Percentiles rank a stretch among this genome's conserved stretches.
These are phyloP conservation scores for Rhynchosporium graminicola DNA, from an alignment of 2,329 filamentous ascomycete species.

Conservation along the genomic window DNA sequence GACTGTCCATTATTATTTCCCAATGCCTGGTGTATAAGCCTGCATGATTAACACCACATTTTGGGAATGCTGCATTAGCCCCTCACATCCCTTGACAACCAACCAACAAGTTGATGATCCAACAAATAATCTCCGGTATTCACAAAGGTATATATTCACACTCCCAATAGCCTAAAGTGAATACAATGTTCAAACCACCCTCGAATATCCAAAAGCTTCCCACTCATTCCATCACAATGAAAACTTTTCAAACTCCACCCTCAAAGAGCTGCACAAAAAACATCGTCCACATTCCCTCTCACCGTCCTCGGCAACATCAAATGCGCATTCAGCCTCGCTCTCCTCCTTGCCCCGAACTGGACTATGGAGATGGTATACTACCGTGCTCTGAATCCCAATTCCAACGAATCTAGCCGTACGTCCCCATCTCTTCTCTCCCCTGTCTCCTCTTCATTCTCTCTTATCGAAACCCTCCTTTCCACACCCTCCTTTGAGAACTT, in stretches of 20 bases:
- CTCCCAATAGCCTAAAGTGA: too few species aligned
- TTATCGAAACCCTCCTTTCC: not conserved
- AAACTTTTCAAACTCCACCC: not conserved
- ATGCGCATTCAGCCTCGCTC: not conserved
- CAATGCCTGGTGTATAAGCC: too few species aligned
- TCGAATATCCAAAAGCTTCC: not conserved
- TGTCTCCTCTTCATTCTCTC: not conserved
- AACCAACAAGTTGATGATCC: too few species aligned
- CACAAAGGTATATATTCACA: too few species aligned
- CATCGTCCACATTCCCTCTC: slow-evolving; percentile 7
- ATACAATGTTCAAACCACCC: not conserved
- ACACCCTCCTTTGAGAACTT: not conserved
- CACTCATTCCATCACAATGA: not conserved
- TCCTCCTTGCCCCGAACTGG: slow-evolving; percentile 2
- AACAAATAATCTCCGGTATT: too few species aligned
- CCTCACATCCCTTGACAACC: too few species aligned
- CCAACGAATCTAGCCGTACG: slow-evolving; percentile 8
- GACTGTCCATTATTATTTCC: too few species aligned
- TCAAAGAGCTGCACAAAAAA: not conserved
- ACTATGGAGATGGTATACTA: not conserved
- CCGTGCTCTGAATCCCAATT: not conserved
- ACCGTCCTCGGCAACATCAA: slow-evolving; percentile 17
- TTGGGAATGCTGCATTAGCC: too few species aligned
- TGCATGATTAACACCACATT: too few species aligned
- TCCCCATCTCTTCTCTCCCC: not conserved